Conservation (phyloP, 768 basidiomycete genomes). For the Lactarius pseudohatsudake region DNA sequence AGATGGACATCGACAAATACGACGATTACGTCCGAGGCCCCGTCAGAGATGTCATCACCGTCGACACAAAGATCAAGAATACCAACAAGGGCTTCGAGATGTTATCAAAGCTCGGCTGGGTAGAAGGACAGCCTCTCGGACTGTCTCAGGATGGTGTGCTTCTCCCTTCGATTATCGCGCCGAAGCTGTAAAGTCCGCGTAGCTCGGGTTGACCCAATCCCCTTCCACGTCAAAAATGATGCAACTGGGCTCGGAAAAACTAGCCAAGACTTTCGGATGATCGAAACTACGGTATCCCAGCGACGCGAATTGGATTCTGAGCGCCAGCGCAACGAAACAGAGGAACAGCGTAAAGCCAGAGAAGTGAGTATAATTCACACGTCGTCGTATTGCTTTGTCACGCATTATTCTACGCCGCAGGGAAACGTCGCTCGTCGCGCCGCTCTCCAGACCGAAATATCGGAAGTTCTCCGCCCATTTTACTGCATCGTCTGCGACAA, state of each 20-base stretch:
- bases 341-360: conserved; percentile 68
- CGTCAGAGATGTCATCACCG: conserved; percentile 67
- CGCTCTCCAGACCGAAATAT: conserved; percentile 68
- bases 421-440: conserved; percentile 61
- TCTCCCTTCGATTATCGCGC: conserved; percentile 14
- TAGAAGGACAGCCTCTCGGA: conserved; percentile 75
- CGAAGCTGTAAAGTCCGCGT: conserved; percentile 11
- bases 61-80: conserved; percentile 77
- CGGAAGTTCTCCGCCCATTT: conserved; percentile 65
- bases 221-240: conserved; percentile 77
- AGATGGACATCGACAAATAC: conserved; percentile 61
- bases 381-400: not conserved
- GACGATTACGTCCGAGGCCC: conserved; percentile 58
- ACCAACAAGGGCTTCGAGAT: conserved; percentile 80
- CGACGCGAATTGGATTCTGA: conserved; percentile 80
- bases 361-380: conserved; percentile 49
- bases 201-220: conserved; percentile 84
- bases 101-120: conserved; percentile 81
- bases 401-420: conserved; percentile 38
- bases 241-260: conserved; percentile 77
- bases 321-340: conserved; percentile 75
- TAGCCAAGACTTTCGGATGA: conserved; percentile 78
- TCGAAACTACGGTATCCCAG: conserved; percentile 81
- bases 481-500: conserved; percentile 85
- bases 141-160: conserved; percentile 68